Conservation (phyloP, 2,329 filamentous ascomycete genomes). For the Decorospora gaudefroyi region DNA sequence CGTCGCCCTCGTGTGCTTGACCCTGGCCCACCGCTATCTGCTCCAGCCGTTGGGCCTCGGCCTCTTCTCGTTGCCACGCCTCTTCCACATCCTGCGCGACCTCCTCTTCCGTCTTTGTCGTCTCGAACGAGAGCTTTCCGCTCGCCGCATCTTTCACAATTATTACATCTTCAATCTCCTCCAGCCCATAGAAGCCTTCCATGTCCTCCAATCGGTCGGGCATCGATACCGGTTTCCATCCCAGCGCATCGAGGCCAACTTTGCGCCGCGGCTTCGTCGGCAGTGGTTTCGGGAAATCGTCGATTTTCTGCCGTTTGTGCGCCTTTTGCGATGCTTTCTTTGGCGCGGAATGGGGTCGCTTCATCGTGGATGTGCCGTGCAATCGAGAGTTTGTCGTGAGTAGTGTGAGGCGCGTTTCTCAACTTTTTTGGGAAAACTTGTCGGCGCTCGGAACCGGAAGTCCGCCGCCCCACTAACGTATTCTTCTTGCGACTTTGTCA, state of each 20-base stretch:
- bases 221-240: conserved; percentile 67
- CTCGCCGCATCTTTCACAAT: conserved; percentile 65
- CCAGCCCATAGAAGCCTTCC: conserved; percentile 90
- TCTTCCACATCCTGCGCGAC: conserved; percentile 29
- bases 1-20: conserved; percentile 11
- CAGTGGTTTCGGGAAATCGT: conserved; percentile 23
- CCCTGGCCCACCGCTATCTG: conserved; percentile 28
- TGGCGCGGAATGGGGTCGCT: conserved; percentile 45
- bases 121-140: conserved; percentile 53
- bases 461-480: conserved; percentile 31
- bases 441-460: conserved; percentile 36
- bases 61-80: conserved; percentile 28
- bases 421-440: conserved; percentile 28
- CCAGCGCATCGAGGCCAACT: conserved; percentile 57
- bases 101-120: conserved; percentile 37
- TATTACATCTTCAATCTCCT: conserved; percentile 90
- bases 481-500: too few relatives aligned
- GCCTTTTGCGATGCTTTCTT: conserved; percentile 50
- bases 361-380: conserved; percentile 34
- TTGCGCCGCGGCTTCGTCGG: conserved; percentile 34
- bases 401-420: background rate
- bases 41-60: conserved; percentile 27
- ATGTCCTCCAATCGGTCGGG: conserved; percentile 83
- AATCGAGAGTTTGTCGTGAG: conserved; percentile 6
- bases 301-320: conserved; percentile 52